A percentile compares a stretch with the other conserved stretches of the same genome.
Conservation (phyloP, 2,329 filamentous ascomycete genomes). For the Fusarium cyanostomum region DNA sequence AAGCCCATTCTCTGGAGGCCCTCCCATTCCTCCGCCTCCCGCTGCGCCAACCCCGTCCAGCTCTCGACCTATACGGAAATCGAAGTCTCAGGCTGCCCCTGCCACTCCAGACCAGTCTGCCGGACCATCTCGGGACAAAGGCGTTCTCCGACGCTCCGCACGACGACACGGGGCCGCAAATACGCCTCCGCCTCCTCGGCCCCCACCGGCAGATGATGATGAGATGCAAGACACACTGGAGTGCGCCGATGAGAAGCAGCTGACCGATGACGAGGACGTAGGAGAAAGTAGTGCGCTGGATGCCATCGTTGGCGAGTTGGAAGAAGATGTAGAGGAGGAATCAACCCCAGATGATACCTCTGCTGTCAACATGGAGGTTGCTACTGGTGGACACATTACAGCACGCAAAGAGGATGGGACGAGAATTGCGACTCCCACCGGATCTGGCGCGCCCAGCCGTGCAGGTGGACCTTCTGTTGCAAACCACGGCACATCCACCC, state of each 20-base stretch:
- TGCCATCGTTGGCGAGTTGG: conserved; percentile 88
- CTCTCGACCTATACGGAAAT: conserved; percentile 56
- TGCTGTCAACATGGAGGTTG: conserved; percentile 91
- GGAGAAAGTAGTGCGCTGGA: conserved; percentile 77
- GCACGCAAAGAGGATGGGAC: conserved; percentile 93
- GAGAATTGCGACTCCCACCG: conserved; percentile 81
- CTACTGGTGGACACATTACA: conserved; percentile 85
- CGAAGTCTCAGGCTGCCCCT: conserved; percentile 60
- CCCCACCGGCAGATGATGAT: conserved; percentile 67
- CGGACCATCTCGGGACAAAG: conserved; percentile 66
- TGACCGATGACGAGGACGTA: conserved; percentile 76
- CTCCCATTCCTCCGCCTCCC: conserved; percentile 51
- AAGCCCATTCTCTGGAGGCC: conserved; percentile 48
- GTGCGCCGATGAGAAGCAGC: conserved; percentile 89
- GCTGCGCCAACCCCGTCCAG: conserved; percentile 52
- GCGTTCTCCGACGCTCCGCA: conserved; percentile 67
- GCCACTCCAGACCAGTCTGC: conserved; percentile 57
- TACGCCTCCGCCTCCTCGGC: conserved; percentile 60
- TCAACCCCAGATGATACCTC: conserved; percentile 73
- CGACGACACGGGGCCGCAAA: conserved; percentile 67
- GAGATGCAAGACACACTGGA: conserved; percentile 78
- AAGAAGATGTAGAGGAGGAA: conserved; percentile 82
- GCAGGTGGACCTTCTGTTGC: conserved; percentile 53
- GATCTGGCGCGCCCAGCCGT: conserved; percentile 55
- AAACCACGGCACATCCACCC: conserved; percentile 57